Base-by-base conservation (phyloP, 371 early-diverging fungal species). In the Rhizopus delemar region DNA sequence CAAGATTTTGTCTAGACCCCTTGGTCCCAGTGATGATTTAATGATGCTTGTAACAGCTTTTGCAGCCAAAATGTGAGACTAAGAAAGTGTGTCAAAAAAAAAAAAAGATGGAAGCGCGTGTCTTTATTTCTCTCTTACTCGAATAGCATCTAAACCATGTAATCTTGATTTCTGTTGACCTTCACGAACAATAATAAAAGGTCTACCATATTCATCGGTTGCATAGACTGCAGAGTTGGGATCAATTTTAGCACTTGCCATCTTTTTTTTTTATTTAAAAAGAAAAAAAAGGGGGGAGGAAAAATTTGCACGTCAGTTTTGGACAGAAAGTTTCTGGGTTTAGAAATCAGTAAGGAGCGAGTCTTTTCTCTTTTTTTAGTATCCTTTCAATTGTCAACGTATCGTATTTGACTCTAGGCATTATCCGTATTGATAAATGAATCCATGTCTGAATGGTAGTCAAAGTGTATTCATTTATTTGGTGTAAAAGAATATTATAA, bases 1-100 rank as follows among this genome's bases (percentile, higher is more conserved):
- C 48, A 99, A 81, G 57, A 99, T 99, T 88, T 99, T 99, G 86
- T 99, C 99, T 63, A 99, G 89, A 51, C 98, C 95, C 64, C 95
- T 90, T 31, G 99, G 99, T 32, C 99, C 99, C n/a, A 99, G 89
- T 28, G 98, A 98, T 9, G 99, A 96, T 70, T 92, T 93, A 56
- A 99, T 77, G 64, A 99, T 97, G 68, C 88, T 91, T 46, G 99
- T 88, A 11, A 99, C 98, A 35, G 96, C 90, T 69, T 93, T 94
- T 53, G 98, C 99, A 50, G 98, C 97, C 59, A 96, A 85, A 63
- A 99, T 98, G 73, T 99, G 99, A 22, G 97, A 88, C 96, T 97
- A 84, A n/a, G 58, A 41, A 50, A 33, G 34, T 8, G 31, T 22
- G 12, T 29, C 8, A 46, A 51, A 22, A 33, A 34, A 51, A 22